Evolutionary conservation across 345 rosid genomes (phyloP).

Genomic region (Salix udensis): DNA sequence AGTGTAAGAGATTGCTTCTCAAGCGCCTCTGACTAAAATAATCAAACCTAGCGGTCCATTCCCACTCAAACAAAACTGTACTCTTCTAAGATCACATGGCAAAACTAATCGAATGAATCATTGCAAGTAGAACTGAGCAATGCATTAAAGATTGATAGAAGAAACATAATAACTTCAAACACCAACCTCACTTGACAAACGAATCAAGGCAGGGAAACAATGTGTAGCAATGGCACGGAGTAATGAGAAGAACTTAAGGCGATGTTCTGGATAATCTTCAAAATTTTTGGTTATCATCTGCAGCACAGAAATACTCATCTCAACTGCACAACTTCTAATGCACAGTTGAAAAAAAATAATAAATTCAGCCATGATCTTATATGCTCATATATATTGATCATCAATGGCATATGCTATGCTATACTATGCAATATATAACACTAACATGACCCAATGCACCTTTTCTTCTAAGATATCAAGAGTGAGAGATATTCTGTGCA

Average conservation of each 20-base stretch:
- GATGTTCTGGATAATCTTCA: constrained; percentile 98
- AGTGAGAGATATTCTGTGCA: neutral
- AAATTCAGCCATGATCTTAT: neutral
- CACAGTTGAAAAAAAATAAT: neutral
- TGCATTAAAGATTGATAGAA: neutral
- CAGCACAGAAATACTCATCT: constrained; percentile 18
- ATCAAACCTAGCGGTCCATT: neutral
- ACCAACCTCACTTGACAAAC: constrained; percentile 87
- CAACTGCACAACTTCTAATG: neutral
- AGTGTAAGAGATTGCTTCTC: neutral
- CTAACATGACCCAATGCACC: neutral
- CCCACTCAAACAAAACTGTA: neutral
- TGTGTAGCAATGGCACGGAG: constrained; percentile 95
- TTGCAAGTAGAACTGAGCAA: neutral
- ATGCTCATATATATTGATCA: too few species aligned
- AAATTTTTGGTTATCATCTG: constrained; percentile 99
- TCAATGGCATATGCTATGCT: neutral
- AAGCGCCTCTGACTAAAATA: neutral
- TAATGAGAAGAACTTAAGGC: constrained; percentile 93
- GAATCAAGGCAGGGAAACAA: constrained; percentile 92
- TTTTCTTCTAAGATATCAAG: neutral
- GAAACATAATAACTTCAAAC: neutral
- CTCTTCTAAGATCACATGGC: neutral
- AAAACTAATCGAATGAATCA: neutral
- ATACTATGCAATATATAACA: neutral